Evolutionary conservation across 2,329 filamentous ascomycete genomes (phyloP).

Genomic region (Alternaria gaisen): DNA sequence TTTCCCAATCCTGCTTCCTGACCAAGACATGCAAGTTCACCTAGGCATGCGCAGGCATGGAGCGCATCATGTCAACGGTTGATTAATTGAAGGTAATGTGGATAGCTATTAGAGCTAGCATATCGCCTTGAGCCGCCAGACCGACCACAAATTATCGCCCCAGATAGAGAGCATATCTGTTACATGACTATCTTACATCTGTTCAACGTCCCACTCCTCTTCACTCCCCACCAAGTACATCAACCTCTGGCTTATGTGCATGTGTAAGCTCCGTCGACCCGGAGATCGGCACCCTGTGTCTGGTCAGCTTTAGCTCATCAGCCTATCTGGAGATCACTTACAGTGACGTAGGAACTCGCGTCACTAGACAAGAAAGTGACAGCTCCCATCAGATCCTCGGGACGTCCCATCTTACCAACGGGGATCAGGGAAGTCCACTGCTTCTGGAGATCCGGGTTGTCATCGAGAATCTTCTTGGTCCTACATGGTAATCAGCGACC

Average conservation of each 20-base stretch:
- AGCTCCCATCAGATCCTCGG: slow-evolving; percentile 91
- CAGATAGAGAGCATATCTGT: background rate
- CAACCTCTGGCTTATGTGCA: slow-evolving; percentile 62
- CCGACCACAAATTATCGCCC: background rate
- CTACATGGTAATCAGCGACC: slow-evolving; percentile 57
- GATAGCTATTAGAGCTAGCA: background rate
- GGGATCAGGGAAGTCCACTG: slow-evolving; percentile 95
- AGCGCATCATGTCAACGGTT: background rate
- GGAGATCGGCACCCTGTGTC: slow-evolving; percentile 71
- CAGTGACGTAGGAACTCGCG: slow-evolving; percentile 60
- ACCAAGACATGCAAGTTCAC: background rate
- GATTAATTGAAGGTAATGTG: background rate
- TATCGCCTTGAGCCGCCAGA: background rate
- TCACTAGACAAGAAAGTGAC: slow-evolving; percentile 87
- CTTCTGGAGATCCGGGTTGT: slow-evolving; percentile 87
- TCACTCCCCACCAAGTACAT: too few relatives aligned
- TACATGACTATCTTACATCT: background rate
- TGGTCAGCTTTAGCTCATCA: slow-evolving; percentile 36
- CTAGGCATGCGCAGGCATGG: background rate
- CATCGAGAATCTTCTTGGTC: slow-evolving; percentile 91
- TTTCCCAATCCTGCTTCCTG: background rate
- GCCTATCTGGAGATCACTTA: slow-evolving; percentile 14
- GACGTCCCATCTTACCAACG: slow-evolving; percentile 90
- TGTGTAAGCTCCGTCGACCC: slow-evolving; percentile 91
- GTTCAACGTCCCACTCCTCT: background rate